Conservation (phyloP, 169 alveolate species). For the Plasmodium adleri region DNA sequence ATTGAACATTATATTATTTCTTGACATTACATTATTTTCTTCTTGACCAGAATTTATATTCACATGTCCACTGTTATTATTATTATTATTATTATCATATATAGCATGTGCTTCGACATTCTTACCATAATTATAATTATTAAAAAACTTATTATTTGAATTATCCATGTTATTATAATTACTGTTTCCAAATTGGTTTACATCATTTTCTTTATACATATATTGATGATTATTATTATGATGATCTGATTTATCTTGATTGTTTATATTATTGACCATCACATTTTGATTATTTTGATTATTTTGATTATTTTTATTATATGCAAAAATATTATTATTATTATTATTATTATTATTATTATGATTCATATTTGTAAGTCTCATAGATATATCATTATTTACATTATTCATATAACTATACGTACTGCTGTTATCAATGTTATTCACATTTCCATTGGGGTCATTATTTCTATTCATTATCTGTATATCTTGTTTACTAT, state of each 20-base stretch:
- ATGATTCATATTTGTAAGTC: not conserved
- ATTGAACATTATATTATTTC: not conserved
- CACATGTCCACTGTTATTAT: not conserved
- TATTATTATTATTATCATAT: not conserved
- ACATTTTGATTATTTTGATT: not conserved
- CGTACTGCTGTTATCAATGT: not conserved
- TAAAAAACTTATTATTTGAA: not conserved
- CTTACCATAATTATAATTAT: not conserved
- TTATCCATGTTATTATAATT: not conserved
- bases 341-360: not conserved
- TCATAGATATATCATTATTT: not conserved
- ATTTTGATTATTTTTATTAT: not conserved
- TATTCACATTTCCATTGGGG: not conserved
- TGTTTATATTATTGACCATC: not conserved
- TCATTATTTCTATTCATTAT: too few species aligned
- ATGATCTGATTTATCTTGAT: not conserved
- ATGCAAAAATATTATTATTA: not conserved
- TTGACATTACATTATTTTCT: not conserved
- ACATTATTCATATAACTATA: not conserved
- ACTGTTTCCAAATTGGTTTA: not conserved
- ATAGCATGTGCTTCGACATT: not conserved
- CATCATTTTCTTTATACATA: not conserved
- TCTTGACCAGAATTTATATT: not conserved
- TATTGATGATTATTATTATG: not conserved
- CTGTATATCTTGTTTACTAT: too few species aligned